Evolutionary conservation across 2,329 filamentous ascomycete species (phyloP).

Genomic region (Fusarium siculi): DNA sequence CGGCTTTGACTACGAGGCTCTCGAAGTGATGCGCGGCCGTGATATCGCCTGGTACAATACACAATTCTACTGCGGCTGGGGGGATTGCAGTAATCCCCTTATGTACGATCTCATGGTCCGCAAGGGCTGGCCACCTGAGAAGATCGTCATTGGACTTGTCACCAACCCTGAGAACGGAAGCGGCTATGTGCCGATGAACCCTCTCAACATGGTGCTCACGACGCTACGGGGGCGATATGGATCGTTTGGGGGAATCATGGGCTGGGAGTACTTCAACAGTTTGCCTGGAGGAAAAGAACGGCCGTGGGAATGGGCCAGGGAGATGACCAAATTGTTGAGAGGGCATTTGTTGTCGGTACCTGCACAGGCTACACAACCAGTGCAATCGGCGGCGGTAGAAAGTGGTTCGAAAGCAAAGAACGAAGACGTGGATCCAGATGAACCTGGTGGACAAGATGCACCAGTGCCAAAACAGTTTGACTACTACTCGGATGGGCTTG

Average conservation of each 20-base stretch:
- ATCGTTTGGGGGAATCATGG: conserved; percentile 87
- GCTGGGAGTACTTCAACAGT: conserved; percentile 95
- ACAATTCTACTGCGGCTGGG: conserved; percentile 95
- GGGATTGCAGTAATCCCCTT: conserved; percentile 59
- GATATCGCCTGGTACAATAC: conserved; percentile 88
- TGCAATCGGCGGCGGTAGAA: background rate
- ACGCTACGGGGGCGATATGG: conserved; percentile 63
- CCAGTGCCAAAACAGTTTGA: conserved; percentile 48
- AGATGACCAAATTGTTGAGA: conserved; percentile 65
- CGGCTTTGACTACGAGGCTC: conserved; percentile 81
- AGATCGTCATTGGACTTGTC: conserved; percentile 82
- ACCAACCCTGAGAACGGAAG: conserved; percentile 80
- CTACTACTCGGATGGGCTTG: conserved; percentile 49
- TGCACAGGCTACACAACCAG: background rate
- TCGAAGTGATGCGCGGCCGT: conserved; percentile 73
- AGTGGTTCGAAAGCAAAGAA: background rate
- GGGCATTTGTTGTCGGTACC: conserved; percentile 29
- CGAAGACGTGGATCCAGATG: conserved; percentile 43
- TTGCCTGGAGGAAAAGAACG: conserved; percentile 69
- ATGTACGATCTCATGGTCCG: conserved; percentile 64
- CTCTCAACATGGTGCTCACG: conserved; percentile 56
- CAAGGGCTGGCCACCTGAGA: conserved; percentile 76
- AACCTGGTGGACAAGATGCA: conserved; percentile 39
- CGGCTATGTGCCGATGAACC: conserved; percentile 62
- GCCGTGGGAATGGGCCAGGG: conserved; percentile 83